Base-by-base conservation (phyloP, 1,139 yeast genomes). In the Ogataea hybrid region DNA sequence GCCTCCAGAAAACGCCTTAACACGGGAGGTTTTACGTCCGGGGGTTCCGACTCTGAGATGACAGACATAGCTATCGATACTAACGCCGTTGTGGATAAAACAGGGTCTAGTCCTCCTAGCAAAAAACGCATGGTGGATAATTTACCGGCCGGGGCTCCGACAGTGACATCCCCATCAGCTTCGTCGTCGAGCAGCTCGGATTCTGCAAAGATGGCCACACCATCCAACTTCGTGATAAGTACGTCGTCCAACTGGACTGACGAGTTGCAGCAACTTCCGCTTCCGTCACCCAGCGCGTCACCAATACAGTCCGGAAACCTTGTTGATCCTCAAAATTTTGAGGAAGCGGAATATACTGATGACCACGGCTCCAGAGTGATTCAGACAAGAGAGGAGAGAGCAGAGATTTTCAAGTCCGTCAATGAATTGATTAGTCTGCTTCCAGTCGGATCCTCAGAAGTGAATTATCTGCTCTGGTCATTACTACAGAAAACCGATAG, bases 201-300 rank as follows among this genome's bases (percentile, higher is more conserved):
- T 6, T 22, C 39, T 10, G 43, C 47, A 28, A 44, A 41, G 25
- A 25, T 48, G 12, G 30, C 39, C 15, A 48, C 50, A 2, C 46
- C 50, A 17, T 42, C 46, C 6, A 39, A 42, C 35, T 39, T 32
- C 20, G 35, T 25, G 23, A 25, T 32, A 25, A 34, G 31, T 28
- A 29, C 43, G 14, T 32, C 41, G 6, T 40, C 42, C 5, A 35
- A 21, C n/a, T 49, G 41, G 20, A 23, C 32, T n/a, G 55, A 51
- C 28, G 51, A 47, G 20, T 23, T 49, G 46, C 64, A 43, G 15
- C 54, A 48, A 32, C 34, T 77, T 15, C 84, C 84, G 0, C 65
- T 80, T 23, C 86, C 86, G 0, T 79, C 84, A 5, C 87, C 87
- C 0, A 76, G 82, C 53, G 87, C 86, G 1, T 79, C 85, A 1